Conservation (phyloP, 495 filamentous ascomycete species). For the Penicillium coffeae region DNA sequence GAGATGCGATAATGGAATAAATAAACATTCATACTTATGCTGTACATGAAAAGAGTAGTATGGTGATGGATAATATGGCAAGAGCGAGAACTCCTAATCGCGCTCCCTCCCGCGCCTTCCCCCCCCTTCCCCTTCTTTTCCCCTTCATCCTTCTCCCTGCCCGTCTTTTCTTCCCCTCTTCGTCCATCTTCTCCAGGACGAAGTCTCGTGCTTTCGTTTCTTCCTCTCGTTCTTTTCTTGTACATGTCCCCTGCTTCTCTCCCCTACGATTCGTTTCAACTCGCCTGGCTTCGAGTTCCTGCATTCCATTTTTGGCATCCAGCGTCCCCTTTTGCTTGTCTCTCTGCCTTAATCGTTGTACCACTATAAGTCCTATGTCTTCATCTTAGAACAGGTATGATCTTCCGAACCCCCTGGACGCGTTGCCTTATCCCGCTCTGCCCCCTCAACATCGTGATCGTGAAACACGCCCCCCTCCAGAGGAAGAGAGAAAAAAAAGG, state of each 20-base stretch:
- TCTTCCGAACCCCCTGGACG: slow-evolving; percentile 22
- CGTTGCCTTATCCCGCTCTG: slow-evolving; percentile 20
- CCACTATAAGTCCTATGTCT: slow-evolving; percentile 34
- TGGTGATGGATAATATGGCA: too few species aligned
- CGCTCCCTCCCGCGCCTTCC: background rate
- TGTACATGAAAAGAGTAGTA: too few species aligned
- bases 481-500: slow-evolving; percentile 12
- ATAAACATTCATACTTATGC: too few species aligned
- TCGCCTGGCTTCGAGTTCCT: slow-evolving; percentile 36
- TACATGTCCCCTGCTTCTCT: slow-evolving; percentile 33
- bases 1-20: too few species aligned
- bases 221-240: slow-evolving; percentile 24
- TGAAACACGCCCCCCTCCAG: background rate
- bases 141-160: slow-evolving; percentile 4
- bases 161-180: slow-evolving; percentile 9
- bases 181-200: slow-evolving; percentile 12
- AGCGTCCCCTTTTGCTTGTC: slow-evolving; percentile 20
- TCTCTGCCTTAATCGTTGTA: slow-evolving; percentile 31
- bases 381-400: slow-evolving; percentile 39
- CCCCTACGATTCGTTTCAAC: slow-evolving; percentile 26
- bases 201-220: slow-evolving; percentile 24
- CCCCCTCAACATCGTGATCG: slow-evolving; percentile 8
- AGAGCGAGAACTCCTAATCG: background rate
- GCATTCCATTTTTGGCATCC: slow-evolving; percentile 28
- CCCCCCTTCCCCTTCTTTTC: background rate